Base-by-base conservation (phyloP, 2,329 filamentous ascomycete genomes). In the Cladosporium sp. region DNA sequence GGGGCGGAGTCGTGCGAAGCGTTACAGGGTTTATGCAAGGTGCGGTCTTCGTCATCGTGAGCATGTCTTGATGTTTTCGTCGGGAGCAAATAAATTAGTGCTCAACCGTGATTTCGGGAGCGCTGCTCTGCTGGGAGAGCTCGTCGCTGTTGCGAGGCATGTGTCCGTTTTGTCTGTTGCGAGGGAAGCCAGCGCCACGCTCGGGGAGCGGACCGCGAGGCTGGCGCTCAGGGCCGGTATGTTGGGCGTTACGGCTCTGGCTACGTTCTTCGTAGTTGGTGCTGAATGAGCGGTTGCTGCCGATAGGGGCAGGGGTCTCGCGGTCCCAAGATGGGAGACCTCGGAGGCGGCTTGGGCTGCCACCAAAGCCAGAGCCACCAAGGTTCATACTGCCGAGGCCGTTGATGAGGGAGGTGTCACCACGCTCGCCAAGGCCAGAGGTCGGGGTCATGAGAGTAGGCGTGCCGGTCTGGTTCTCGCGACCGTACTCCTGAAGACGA, bases 91-190 rank as follows among this genome's bases (percentile, higher is more conserved):
- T n/a, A 27, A 27, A 44, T 58, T 61, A 66, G 49, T 80, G 81
- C 72, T 83, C 81, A 61, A 83, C 80, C 61, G 83, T 80, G 64
- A 84, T 82, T 65, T 83, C 80, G 56, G 82, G 76, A 52, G 77
- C 77, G 54, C 63, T 67, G 55, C 78, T 80, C 61, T 76, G 79
- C 57, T 79, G 75, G 50, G 80, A 80, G 53, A 84, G 70, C 65
- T 85, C 82, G 60, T 85, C 82, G 65, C 80, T 84, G 61, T 79
- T 79, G 58, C 80, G 79, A 51, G 76, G 68, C 60, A 80, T 77
- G 64, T 84, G 81, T 61, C 81, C 81, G 61, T 83, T 84, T 61
- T 79, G 80, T 60, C 80, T 73, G 24, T 36, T 39, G 48, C 74
- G 70, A 47, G 73, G 71, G 69, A 76, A 85, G 69, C 71, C 81